A percentile compares a stretch with the other conserved stretches of the same genome.
phyloP scores from a whole-genome alignment of 31 red algal genomes.

The Odonthalia washingtoniensis region DNA sequence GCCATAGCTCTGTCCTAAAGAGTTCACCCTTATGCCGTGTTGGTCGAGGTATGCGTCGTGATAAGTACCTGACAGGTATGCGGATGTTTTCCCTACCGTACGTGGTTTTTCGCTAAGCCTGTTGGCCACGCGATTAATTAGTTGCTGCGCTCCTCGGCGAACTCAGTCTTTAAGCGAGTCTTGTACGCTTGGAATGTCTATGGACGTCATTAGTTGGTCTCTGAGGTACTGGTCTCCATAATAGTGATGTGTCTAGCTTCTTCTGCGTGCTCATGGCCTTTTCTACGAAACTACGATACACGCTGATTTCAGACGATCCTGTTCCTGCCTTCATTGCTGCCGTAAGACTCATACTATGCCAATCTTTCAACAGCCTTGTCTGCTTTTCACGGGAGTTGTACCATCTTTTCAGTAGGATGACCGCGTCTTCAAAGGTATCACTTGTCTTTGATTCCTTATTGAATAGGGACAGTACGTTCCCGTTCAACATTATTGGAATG shows the following conservation, averaged over 20 bases:
- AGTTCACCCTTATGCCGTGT: neutral
- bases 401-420: no score
- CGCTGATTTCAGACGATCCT: neutral
- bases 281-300: no score
- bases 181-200: neutral
- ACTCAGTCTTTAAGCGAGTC: neutral
- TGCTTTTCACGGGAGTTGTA: no score
- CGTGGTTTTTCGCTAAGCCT: neutral
- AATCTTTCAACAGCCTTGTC: no score
- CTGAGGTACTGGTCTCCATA: no score
- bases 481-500: no score
- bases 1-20: neutral
- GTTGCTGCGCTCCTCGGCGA: neutral
- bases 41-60: neutral
- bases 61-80: neutral
- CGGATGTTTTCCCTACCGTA: neutral
- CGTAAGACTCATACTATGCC: no score
- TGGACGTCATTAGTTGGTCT: neutral
- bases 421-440: no score
- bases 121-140: neutral
- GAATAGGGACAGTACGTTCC: no score
- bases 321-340: no score
- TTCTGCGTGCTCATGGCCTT: neutral
- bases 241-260: neutral
- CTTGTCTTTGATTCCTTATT: no score